Evolutionary conservation across 345 rosid species (phyloP).

Genomic region (Gossypium sturtianum): DNA sequence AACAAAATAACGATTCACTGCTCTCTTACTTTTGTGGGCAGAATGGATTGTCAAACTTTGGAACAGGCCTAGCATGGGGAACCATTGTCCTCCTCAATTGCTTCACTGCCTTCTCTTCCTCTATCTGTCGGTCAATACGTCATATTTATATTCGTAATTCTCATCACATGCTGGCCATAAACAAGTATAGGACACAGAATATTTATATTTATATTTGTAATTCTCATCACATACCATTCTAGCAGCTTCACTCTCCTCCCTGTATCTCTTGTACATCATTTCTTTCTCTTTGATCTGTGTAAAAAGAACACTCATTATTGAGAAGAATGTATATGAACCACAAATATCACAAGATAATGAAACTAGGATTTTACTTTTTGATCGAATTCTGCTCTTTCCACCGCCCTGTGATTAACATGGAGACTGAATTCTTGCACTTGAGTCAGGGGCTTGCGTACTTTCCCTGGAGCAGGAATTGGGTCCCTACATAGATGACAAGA

Average conservation of each 20-base stretch:
- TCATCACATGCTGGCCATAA: not conserved
- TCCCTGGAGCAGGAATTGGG: slow-evolving; percentile 83
- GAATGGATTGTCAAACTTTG: slow-evolving; percentile 80
- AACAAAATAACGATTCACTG: not conserved
- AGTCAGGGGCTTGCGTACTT: slow-evolving; percentile 79
- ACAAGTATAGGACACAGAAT: no score
- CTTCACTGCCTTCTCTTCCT: slow-evolving; percentile 87
- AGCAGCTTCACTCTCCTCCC: slow-evolving; percentile 88
- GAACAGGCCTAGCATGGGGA: slow-evolving; percentile 84
- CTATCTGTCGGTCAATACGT: slow-evolving; percentile 39
- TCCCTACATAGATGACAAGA: slow-evolving; percentile 41
- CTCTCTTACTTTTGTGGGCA: slow-evolving; percentile 62
- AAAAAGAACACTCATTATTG: not conserved
- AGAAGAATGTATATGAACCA: not conserved
- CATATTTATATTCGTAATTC: not conserved
- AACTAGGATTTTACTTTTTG: slow-evolving; percentile 46
- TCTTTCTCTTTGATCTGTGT: slow-evolving; percentile 89
- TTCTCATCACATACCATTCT: slow-evolving; percentile 45
- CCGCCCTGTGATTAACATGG: slow-evolving; percentile 63
- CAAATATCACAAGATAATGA: not conserved
- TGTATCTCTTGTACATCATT: slow-evolving; percentile 70
- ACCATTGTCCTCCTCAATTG: slow-evolving; percentile 89
- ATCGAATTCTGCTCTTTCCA: slow-evolving; percentile 84
- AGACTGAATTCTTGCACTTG: slow-evolving; percentile 68
- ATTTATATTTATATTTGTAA: no score